Base-by-base conservation (phyloP, 805 yeast species). In the Ogataea nitratoaversa region DNA sequence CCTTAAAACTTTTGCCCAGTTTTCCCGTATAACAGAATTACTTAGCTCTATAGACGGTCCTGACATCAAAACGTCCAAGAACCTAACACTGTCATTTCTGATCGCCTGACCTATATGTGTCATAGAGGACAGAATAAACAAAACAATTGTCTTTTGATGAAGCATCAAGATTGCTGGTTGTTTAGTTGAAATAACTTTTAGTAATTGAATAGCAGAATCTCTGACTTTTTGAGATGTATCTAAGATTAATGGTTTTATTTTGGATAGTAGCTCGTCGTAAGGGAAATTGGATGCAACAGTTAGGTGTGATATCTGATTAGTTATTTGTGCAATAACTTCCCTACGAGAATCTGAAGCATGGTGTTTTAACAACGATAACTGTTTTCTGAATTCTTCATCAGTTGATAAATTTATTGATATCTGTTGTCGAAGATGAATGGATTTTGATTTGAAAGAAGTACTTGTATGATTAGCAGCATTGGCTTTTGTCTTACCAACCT, bases 41-140 rank as follows among this genome's bases (percentile, higher is more conserved):
- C 42, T 36, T 11, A 61, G 42, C 13, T 57, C 62, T 5, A 42
- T 41, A 2, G 76, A 69, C 19, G 80, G 75, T 40, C 71, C 63
- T 33, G 71, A 67, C n/a, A 88, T 58, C 39, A 89, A 57, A 3
- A 80, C 68, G 30, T 71, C 68, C 19, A 90, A 63, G 50, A 84
- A 85, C 42, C 72, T 76, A 0, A 91, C 76, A 2, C 95, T 78
- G 44, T 85, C 89, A 33, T 77, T 75, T 40, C 96, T 74, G 20
- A 93, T 79, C 4, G 78, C 79, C 1, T 88, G 80, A 23, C 74
- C 74, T 30, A 93, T 84, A 59, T 93, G 97, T 14, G 97, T 84
- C 96, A 93, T 91, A 3, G 96, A 95, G 38, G 91, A 82, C 50
- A 84, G 84, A 14, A 91, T 70, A 58, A 84, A 90, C 23, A 91